A percentile compares a stretch with the other conserved stretches of the same genome.
Conservation (phyloP, 2,329 filamentous ascomycete species). For the Diaporthe sp. region DNA sequence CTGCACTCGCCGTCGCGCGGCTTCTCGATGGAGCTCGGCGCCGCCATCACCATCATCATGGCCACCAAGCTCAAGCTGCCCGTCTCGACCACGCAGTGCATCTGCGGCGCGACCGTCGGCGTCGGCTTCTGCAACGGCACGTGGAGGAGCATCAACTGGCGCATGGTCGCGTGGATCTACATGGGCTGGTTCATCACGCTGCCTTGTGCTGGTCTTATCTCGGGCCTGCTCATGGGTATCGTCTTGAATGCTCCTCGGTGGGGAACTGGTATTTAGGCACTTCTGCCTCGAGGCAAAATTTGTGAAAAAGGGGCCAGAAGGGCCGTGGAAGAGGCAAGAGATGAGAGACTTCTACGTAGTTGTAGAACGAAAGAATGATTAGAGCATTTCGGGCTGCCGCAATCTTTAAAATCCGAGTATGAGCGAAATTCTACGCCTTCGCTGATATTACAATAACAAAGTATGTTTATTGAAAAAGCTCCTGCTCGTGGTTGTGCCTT, state of each 20-base stretch:
- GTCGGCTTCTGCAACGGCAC: slow-evolving; percentile 73
- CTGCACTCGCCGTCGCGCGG: slow-evolving; percentile 69
- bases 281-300: too few relatives aligned
- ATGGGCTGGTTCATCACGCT: slow-evolving; percentile 73
- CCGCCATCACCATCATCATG: slow-evolving; percentile 73
- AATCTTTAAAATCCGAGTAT: neutral
- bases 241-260: slow-evolving; percentile 71
- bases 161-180: slow-evolving; percentile 73
- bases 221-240: slow-evolving; percentile 73
- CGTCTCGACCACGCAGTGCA: slow-evolving; percentile 76
- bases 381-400: neutral
- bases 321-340: neutral
- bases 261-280: neutral
- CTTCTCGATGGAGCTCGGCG: slow-evolving; percentile 71
- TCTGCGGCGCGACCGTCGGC: slow-evolving; percentile 73
- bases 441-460: neutral
- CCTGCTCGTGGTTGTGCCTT: neutral
- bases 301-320: neutral
- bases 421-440: neutral
- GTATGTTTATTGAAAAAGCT: neutral
- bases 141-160: slow-evolving; percentile 73
- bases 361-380: too few relatives aligned
- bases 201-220: slow-evolving; percentile 68
- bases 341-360: neutral
- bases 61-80: slow-evolving; percentile 74